These are phyloP conservation scores for Pseudonitzschia multiseries DNA, from an alignment of 108 stramenopile genomes.

Conservation along the genomic window DNA sequence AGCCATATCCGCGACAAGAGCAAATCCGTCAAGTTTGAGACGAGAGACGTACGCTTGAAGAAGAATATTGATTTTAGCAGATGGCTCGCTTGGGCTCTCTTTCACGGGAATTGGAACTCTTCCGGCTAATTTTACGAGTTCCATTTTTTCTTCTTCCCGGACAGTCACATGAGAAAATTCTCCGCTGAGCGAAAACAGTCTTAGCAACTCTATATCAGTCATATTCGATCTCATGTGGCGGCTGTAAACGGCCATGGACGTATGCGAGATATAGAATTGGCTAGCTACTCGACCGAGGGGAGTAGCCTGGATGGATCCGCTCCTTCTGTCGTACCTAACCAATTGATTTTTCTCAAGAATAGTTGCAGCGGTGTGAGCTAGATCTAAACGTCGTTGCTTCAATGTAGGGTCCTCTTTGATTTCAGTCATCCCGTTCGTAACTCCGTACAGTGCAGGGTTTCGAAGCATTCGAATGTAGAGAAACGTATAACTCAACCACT, in stretches of 20 bases:
- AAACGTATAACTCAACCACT: constrained; percentile 99
- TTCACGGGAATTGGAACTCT: constrained; percentile 99
- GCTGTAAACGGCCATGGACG: constrained; percentile 94
- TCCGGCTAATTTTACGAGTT: constrained; percentile 91
- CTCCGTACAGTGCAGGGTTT: constrained; percentile 92
- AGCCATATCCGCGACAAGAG: constrained; percentile 97
- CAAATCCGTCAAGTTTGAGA: constrained; percentile 98
- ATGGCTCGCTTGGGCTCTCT: constrained; percentile 90
- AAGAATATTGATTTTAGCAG: constrained; percentile 97
- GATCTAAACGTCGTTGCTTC: constrained; percentile 85
- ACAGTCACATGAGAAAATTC: constrained; percentile 97
- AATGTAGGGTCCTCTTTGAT: constrained; percentile 86
- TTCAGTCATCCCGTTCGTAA: constrained; percentile 58
- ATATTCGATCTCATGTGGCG: constrained; percentile 95
- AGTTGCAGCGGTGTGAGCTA: constrained; percentile 91
- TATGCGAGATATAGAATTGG: constrained; percentile 97
- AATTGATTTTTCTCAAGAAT: constrained; percentile 92
- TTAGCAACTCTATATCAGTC: constrained; percentile 97
- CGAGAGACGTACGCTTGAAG: constrained; percentile 98
- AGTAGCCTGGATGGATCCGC: constrained; percentile 90
- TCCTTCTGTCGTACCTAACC: constrained; percentile 91
- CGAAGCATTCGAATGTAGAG: constrained; percentile 97
- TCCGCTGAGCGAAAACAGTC: constrained; percentile 94
- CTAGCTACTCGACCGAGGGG: constrained; percentile 96
- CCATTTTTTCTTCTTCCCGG: constrained; percentile 97